Percentiles rank a stretch among this genome's conserved stretches.
These are phyloP conservation scores for Phaeolepiota aurea DNA, from an alignment of 768 basidiomycete species.

Conservation along the genomic window DNA sequence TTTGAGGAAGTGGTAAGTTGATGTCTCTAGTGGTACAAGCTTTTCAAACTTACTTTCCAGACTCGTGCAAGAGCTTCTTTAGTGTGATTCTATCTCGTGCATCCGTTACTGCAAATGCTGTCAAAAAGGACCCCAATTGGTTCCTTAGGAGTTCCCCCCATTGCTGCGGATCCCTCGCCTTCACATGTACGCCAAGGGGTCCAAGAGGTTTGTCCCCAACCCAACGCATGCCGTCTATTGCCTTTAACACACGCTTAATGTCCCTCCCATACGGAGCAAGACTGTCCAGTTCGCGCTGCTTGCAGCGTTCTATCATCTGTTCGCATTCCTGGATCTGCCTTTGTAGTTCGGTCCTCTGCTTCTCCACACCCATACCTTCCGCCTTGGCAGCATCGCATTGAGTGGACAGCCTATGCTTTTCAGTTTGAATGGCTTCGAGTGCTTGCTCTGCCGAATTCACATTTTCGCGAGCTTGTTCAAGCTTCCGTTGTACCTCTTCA, in stretches of 20 bases:
- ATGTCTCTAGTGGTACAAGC: too few species aligned
- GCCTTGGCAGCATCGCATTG: conserved; percentile 21
- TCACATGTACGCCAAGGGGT: conserved; percentile 75
- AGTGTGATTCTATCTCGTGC: conserved; percentile 50
- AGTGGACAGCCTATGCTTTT: conserved; percentile 21
- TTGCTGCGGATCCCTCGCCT: conserved; percentile 50
- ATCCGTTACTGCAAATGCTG: conserved; percentile 70
- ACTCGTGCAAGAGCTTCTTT: conserved; percentile 43
- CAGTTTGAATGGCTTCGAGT: conserved; percentile 18
- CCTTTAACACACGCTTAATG: conserved; percentile 48
- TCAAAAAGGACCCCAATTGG: conserved; percentile 51
- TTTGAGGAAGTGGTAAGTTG: not conserved
- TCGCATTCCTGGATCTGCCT: conserved; percentile 36
- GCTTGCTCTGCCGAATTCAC: conserved; percentile 28
- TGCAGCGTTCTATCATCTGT: conserved; percentile 39
- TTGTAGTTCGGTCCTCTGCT: conserved; percentile 20
- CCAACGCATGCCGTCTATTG: conserved; percentile 49
- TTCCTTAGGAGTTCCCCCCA: conserved; percentile 64
- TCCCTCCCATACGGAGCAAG: conserved; percentile 55
- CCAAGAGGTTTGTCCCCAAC: conserved; percentile 60
- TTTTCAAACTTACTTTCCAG: conserved; percentile 54
- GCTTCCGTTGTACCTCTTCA: conserved; percentile 43
- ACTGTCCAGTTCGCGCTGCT: conserved; percentile 45
- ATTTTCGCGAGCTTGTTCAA: conserved; percentile 35
- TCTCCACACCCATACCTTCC: conserved; percentile 28